Conservation (phyloP, 2,329 filamentous ascomycete genomes). For the Diaporthe vaccinii region DNA sequence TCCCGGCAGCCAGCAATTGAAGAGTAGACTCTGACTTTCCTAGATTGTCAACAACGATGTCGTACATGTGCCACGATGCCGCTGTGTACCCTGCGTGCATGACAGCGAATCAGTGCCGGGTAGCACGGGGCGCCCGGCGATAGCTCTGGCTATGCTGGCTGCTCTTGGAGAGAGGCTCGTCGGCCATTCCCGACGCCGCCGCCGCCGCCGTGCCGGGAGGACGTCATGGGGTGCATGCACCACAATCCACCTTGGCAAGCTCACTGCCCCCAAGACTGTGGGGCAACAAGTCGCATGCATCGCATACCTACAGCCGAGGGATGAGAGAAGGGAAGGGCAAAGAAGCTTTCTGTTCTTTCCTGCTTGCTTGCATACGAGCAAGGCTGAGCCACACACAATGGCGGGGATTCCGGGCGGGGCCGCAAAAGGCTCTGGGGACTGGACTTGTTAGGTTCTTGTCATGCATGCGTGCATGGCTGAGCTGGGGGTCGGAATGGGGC, state of each 20-base stretch:
- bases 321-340: not conserved
- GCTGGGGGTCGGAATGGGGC: not conserved
- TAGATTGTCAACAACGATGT: not conserved
- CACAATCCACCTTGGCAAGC: not conserved
- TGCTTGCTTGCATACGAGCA: conserved; percentile 11
- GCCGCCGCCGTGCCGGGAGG: not conserved
- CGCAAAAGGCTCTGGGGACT: not conserved
- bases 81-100: conserved; percentile 1
- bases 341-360: conserved; percentile 13
- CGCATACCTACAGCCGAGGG: not conserved
- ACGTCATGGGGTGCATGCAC: not conserved
- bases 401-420: conserved; percentile 24
- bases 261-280: conserved; percentile 18
- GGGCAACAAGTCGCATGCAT: not conserved
- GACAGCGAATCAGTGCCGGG: conserved; percentile 25
- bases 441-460: not conserved
- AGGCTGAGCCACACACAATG: conserved; percentile 30
- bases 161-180: not conserved
- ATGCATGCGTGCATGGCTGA: not conserved
- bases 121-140: not conserved
- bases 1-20: too few relatives aligned
- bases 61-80: conserved; percentile 4
- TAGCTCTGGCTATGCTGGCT: not conserved
- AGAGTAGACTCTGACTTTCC: not conserved
- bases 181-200: conserved; percentile 24